A percentile compares a stretch with the other conserved stretches of the same genome.
Conservation (phyloP, 2,329 filamentous ascomycete species). For the Volutella citrinella region DNA sequence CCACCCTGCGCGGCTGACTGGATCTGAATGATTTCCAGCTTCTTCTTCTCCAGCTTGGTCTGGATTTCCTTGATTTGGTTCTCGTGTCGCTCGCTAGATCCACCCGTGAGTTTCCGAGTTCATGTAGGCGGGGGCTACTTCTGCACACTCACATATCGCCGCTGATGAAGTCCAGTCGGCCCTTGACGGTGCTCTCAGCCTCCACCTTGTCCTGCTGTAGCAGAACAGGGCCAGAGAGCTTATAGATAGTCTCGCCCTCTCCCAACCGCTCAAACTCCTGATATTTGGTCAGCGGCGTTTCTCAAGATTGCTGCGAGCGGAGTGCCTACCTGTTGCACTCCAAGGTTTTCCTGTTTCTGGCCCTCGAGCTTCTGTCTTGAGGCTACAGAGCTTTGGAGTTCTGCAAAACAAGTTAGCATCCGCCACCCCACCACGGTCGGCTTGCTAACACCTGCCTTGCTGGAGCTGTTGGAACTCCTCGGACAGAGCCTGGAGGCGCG, state of each 20-base stretch:
- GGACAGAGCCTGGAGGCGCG: constrained; percentile 75
- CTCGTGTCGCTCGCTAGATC: constrained; percentile 40
- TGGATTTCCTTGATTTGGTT: constrained; percentile 53
- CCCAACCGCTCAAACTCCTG: constrained; percentile 80
- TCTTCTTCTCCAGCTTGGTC: constrained; percentile 56
- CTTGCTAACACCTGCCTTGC: constrained; percentile 57
- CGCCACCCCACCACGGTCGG: background rate
- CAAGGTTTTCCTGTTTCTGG: constrained; percentile 88
- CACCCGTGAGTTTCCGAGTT: constrained; percentile 11
- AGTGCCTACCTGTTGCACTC: constrained; percentile 69
- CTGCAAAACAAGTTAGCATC: constrained; percentile 44
- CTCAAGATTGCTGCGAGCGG: background rate
- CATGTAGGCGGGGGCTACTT: constrained; percentile 1
- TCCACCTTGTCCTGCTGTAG: constrained; percentile 93
- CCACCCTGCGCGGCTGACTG: constrained; percentile 53
- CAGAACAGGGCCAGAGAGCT: constrained; percentile 87
- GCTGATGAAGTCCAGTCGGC: constrained; percentile 85
- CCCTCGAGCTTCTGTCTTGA: constrained; percentile 90
- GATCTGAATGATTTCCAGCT: constrained; percentile 56
- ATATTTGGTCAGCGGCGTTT: constrained; percentile 14
- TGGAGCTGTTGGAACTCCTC: constrained; percentile 88
- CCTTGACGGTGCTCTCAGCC: constrained; percentile 86
- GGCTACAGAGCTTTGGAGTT: constrained; percentile 72
- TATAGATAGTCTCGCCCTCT: constrained; percentile 89
- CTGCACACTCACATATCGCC: constrained; percentile 77